Evolutionary conservation across 352 stramenopile genomes (phyloP).

Genomic region (Phytopythium oedochilum): DNA sequence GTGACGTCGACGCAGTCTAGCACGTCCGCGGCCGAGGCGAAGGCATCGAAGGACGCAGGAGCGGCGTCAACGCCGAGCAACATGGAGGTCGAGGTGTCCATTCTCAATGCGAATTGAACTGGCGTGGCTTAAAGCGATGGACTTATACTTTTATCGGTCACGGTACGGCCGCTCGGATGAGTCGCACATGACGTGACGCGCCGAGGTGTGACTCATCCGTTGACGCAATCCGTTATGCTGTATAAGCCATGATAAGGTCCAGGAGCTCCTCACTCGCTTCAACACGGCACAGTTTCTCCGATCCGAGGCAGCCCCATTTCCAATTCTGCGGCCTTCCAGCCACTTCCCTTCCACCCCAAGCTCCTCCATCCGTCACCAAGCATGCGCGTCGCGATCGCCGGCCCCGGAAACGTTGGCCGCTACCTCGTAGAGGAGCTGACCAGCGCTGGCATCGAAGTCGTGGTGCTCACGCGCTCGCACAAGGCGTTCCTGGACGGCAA

Average conservation of each 20-base stretch:
- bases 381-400: conserved; percentile 34
- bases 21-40: background rate
- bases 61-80: background rate
- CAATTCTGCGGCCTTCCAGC: conserved; percentile 1
- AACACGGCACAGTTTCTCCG: background rate
- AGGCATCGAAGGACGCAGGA: background rate
- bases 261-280: background rate
- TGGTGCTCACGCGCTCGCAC: conserved; percentile 30
- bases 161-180: background rate
- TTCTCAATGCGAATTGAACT: too few species aligned
- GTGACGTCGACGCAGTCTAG: background rate
- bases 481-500: conserved; percentile 30
- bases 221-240: background rate
- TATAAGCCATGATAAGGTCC: background rate
- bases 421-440: conserved; percentile 22
- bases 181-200: background rate
- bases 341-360: background rate
- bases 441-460: conserved; percentile 20
- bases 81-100: background rate
- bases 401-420: conserved; percentile 25
- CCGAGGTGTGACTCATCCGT: background rate
- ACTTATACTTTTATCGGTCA: background rate
- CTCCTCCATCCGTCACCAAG: background rate
- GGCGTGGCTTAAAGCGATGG: too few species aligned
- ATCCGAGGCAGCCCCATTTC: background rate